phyloP scores from a whole-genome alignment of 768 basidiomycete species.

The Psilocybe cubensis region DNA sequence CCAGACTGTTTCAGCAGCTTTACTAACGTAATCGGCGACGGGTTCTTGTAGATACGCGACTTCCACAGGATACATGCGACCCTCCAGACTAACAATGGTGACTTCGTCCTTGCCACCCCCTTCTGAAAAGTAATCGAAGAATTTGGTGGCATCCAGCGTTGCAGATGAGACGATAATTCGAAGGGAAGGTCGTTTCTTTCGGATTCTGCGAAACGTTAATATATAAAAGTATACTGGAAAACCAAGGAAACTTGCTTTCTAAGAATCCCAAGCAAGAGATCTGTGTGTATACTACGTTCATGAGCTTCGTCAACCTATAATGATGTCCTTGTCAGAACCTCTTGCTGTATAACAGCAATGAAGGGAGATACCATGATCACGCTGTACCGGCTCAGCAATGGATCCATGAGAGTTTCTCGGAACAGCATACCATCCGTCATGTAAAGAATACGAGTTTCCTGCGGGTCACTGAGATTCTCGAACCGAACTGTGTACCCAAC shows the following conservation, averaged over 20 bases:
- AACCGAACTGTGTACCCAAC: conserved; percentile 98
- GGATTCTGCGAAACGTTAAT: too few relatives aligned
- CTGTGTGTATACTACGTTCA: conserved; percentile 95
- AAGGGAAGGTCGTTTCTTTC: conserved; percentile 87
- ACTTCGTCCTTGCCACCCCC: conserved; percentile 68
- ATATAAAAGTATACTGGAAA: too few relatives aligned
- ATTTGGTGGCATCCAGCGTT: conserved; percentile 90
- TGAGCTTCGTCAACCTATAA: conserved; percentile 95
- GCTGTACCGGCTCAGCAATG: conserved; percentile 88
- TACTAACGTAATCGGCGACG: conserved; percentile 76
- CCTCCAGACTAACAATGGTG: conserved; percentile 88
- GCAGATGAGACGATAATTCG: conserved; percentile 95
- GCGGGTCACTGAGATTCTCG: conserved; percentile 87
- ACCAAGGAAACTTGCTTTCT: conserved; percentile 71
- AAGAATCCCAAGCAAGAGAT: conserved; percentile 86
- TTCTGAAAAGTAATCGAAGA: conserved; percentile 86
- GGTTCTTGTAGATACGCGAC: conserved; percentile 86
- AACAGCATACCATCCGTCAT: conserved; percentile 99
- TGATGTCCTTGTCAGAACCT: conserved; percentile 1
- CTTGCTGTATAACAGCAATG: background rate
- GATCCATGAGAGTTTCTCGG: conserved; percentile 90
- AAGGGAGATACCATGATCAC: conserved; percentile 88
- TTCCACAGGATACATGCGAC: conserved; percentile 94
- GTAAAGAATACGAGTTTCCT: conserved; percentile 88
- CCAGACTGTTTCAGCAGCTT: conserved; percentile 83